phyloP scores from a whole-genome alignment of 257 asterid genomes.

The Leonotis leonurus region DNA sequence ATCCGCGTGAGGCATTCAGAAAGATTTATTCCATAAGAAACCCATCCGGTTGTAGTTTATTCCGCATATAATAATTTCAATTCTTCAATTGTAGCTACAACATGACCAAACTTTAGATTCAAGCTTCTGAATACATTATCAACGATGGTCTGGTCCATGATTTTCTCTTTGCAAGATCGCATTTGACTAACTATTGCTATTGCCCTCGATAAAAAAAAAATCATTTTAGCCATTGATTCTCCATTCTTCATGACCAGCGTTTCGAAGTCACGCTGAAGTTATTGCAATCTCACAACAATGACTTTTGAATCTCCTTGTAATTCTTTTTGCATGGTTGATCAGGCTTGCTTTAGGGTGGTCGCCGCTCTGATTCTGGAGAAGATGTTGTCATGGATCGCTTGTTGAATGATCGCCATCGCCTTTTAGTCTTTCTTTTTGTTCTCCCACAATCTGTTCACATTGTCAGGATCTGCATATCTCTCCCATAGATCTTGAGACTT shows the following conservation, averaged over 20 bases:
- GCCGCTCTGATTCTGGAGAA: neutral
- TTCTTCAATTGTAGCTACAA: neutral
- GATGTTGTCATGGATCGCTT: neutral
- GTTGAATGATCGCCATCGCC: neutral
- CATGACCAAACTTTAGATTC: neutral
- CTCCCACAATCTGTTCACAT: too few species aligned
- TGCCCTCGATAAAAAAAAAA: neutral
- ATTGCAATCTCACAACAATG: neutral
- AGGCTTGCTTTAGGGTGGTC: neutral
- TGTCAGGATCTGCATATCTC: too few species aligned
- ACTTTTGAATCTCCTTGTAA: too few species aligned
- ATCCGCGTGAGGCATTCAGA: too few species aligned
- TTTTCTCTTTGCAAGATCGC: neutral
- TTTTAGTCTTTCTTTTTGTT: neutral
- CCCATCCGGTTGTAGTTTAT: too few species aligned
- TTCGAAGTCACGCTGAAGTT: neutral
- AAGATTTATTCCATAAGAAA: too few species aligned
- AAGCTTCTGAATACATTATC: neutral
- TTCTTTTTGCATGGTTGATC: neutral
- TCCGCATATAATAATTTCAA: too few species aligned
- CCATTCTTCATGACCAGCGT: neutral
- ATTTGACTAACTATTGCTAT: neutral
- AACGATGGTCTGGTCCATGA: neutral
- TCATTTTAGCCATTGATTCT: neutral
- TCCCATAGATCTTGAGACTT: too few species aligned